These are phyloP conservation scores for Erigeron canadensis DNA, from an alignment of 129 eudicot genomes.

Conservation along the genomic window DNA sequence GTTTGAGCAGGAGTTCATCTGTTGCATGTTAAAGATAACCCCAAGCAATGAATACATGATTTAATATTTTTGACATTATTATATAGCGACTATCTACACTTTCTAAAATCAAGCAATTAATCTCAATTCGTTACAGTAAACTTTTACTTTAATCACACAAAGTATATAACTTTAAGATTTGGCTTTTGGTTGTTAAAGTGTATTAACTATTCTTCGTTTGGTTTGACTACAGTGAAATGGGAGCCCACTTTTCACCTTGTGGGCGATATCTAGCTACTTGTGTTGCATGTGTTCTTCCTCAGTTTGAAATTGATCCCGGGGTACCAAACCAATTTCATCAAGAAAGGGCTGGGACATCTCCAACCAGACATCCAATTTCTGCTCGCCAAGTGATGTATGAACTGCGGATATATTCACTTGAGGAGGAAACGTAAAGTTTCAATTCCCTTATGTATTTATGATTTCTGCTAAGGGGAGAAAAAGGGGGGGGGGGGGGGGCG, in stretches of 20 bases:
- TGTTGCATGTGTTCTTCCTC: slow-evolving; percentile 83
- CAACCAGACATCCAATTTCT: slow-evolving; percentile 80
- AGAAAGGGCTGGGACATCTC: slow-evolving; percentile 78
- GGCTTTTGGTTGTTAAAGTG: neutral
- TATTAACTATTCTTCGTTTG: neutral
- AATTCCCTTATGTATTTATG: neutral
- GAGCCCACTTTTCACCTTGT: slow-evolving; percentile 92
- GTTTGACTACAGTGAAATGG: slow-evolving; percentile 77
- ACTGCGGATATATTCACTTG: slow-evolving; percentile 93
- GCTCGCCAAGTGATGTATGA: slow-evolving; percentile 90
- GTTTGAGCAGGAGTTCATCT: neutral
- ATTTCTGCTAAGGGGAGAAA: slow-evolving; percentile 3
- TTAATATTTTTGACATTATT: neutral
- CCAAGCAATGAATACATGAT: neutral
- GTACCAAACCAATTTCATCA: slow-evolving; percentile 49
- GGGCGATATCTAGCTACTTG: slow-evolving; percentile 88
- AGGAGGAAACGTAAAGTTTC: slow-evolving; percentile 80
- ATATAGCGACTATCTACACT: neutral
- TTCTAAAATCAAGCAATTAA: neutral
- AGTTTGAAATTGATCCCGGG: slow-evolving; percentile 71
- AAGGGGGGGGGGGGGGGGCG: slow-evolving; percentile 1
- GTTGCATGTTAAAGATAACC: slow-evolving; percentile 3
- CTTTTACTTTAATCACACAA: neutral
- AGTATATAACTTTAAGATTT: neutral
- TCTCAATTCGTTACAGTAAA: neutral